phyloP scores from a whole-genome alignment of 805 yeast genomes.

The Candida ulmi region DNA sequence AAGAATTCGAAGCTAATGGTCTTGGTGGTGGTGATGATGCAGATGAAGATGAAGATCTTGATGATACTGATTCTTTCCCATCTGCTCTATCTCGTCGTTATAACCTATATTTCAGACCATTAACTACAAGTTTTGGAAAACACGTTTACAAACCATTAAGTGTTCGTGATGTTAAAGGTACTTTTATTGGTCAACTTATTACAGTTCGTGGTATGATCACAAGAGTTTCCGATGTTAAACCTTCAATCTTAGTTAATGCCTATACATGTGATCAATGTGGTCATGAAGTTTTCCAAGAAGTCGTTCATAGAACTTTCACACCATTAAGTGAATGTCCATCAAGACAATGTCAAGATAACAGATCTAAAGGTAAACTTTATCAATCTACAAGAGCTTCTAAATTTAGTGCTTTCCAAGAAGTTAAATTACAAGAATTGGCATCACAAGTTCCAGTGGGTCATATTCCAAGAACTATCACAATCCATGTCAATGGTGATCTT shows the following conservation, averaged over 20 bases:
- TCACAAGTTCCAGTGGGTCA: slow-evolving; percentile 98
- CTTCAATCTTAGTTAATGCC: slow-evolving; percentile 84
- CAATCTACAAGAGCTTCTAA: slow-evolving; percentile 95
- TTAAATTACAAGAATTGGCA: slow-evolving; percentile 88
- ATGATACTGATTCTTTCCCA: slow-evolving; percentile 60
- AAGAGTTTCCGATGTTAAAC: slow-evolving; percentile 93
- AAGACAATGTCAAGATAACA: slow-evolving; percentile 68
- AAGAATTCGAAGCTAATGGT: slow-evolving; percentile 46
- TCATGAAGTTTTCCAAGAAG: slow-evolving; percentile 93
- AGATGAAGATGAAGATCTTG: slow-evolving; percentile 21
- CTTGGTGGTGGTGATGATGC: slow-evolving; percentile 23
- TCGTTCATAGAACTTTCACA: slow-evolving; percentile 72
- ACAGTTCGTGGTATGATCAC: slow-evolving; percentile 94
- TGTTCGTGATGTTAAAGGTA: slow-evolving; percentile 86
- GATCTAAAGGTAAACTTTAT: slow-evolving; percentile 81
- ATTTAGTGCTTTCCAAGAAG: slow-evolving; percentile 92
- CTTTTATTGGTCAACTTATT: slow-evolving; percentile 76
- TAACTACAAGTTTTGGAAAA: slow-evolving; percentile 34
- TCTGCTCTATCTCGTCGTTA: slow-evolving; percentile 83
- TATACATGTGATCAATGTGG: slow-evolving; percentile 98
- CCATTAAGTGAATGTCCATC: slow-evolving; percentile 90
- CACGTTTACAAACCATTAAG: slow-evolving; percentile 52
- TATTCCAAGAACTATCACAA: slow-evolving; percentile 81
- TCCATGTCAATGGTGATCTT: slow-evolving; percentile 88
- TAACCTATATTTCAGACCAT: slow-evolving; percentile 80